Conservation (phyloP, 148 eudicot genomes). For the Linanthus parryae region DNA sequence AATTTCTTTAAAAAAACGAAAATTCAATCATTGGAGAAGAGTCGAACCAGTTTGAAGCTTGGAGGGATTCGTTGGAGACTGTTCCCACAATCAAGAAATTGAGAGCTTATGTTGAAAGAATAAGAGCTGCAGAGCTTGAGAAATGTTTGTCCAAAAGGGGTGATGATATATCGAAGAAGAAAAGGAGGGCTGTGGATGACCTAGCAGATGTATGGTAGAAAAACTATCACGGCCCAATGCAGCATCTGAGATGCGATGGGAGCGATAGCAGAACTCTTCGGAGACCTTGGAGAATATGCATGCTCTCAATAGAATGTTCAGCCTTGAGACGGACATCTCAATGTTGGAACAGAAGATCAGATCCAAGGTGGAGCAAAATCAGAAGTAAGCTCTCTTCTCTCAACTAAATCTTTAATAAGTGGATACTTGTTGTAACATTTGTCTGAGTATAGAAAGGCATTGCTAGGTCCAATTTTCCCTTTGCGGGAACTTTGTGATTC, state of each 20-base stretch:
- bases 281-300: constrained; percentile 92
- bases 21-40: constrained; percentile 62
- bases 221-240: constrained; percentile 90
- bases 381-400: constrained; percentile 47
- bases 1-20: too few relatives aligned
- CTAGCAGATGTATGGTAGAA: constrained; percentile 77
- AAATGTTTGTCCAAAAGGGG: constrained; percentile 72
- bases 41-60: constrained; percentile 67
- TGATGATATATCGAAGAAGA: constrained; percentile 59
- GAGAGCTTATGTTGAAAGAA: constrained; percentile 86
- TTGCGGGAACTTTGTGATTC: too few relatives aligned
- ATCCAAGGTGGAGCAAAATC: constrained; percentile 75
- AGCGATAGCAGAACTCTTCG: constrained; percentile 68
- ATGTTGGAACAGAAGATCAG: constrained; percentile 82
- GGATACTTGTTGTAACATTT: too few relatives aligned
- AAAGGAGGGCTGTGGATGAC: constrained; percentile 62
- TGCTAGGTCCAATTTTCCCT: too few relatives aligned
- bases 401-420: too few relatives aligned
- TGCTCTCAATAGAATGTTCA: constrained; percentile 88
- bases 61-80: constrained; percentile 89
- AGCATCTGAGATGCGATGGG: constrained; percentile 84
- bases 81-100: constrained; percentile 86
- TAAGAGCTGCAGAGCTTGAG: constrained; percentile 65
- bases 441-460: too few relatives aligned
- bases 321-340: constrained; percentile 76